Percentiles rank a stretch among this genome's conserved stretches.
Evolutionary conservation across 2,329 filamentous ascomycete genomes (phyloP).

Genomic region (Exophiala xenobiotica): DNA sequence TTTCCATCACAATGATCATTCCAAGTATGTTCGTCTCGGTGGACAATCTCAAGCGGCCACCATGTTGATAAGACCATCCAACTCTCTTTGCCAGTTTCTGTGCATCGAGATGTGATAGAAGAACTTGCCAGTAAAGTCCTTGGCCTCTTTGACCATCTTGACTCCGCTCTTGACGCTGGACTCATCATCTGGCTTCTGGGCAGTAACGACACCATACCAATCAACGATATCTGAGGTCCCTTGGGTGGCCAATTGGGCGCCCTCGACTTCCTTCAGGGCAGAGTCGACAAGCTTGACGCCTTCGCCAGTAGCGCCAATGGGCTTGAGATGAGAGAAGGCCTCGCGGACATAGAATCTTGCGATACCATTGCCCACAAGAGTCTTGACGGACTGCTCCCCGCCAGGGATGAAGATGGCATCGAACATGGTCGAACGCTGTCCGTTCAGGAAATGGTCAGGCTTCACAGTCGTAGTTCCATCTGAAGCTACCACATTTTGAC

Average conservation of each 20-base stretch:
- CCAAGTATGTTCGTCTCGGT: too few relatives aligned
- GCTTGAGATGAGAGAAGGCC: constrained; percentile 78
- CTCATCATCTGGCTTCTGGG: constrained; percentile 50
- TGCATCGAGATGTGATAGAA: constrained; percentile 69
- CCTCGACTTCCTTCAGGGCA: constrained; percentile 44
- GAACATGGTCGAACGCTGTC: constrained; percentile 74
- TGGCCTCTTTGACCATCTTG: constrained; percentile 64
- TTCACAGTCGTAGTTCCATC: constrained; percentile 49
- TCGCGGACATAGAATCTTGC: constrained; percentile 76
- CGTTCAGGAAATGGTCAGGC: constrained; percentile 77
- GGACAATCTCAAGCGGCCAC: constrained; percentile 15
- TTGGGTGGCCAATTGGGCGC: constrained; percentile 47
- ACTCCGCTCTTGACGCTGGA: constrained; percentile 58
- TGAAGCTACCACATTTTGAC: constrained; percentile 57
- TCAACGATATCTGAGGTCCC: constrained; percentile 55
- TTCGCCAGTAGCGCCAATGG: constrained; percentile 73
- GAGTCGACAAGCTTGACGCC: constrained; percentile 63
- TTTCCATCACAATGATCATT: too few relatives aligned
- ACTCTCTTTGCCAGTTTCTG: constrained; percentile 70
- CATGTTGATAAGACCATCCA: constrained; percentile 59
- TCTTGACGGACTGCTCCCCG: constrained; percentile 63
- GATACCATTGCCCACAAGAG: constrained; percentile 67
- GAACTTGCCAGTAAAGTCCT: constrained; percentile 69
- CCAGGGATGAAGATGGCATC: constrained; percentile 77
- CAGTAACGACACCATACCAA: constrained; percentile 76